phyloP scores from a whole-genome alignment of 2,329 filamentous ascomycete genomes.

The Neurospora sp. region DNA sequence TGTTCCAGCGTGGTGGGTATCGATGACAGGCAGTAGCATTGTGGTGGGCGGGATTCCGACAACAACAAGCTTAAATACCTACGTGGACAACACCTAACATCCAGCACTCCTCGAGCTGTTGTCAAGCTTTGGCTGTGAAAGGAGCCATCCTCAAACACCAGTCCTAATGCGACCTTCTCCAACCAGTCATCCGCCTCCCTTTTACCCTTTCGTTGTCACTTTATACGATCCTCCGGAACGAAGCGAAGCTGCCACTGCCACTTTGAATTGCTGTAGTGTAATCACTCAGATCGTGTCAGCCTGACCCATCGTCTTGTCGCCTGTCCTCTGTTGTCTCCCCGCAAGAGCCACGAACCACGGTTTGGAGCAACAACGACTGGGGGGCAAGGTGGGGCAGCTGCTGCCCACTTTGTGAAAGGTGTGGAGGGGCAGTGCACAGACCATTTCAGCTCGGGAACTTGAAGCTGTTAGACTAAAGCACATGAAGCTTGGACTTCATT shows the following conservation, averaged over 20 bases:
- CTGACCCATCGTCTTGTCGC: neutral
- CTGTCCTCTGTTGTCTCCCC: neutral
- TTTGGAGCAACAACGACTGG: constrained; percentile 11
- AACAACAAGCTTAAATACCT: neutral
- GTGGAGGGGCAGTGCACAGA: constrained; percentile 18
- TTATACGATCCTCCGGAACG: neutral
- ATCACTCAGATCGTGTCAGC: neutral
- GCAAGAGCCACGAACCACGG: constrained; percentile 1
- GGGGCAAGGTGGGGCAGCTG: constrained; percentile 16
- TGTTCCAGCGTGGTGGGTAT: neutral
- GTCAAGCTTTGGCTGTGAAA: neutral
- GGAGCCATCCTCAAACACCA: neutral
- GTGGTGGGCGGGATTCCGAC: neutral
- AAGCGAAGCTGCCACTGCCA: neutral
- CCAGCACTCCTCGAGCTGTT: neutral
- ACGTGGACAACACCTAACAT: neutral
- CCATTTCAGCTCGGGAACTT: constrained; percentile 1
- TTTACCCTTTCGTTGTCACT: neutral
- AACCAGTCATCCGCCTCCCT: neutral
- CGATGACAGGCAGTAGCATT: neutral
- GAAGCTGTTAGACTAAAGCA: neutral
- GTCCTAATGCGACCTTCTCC: neutral
- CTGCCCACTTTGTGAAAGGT: constrained; percentile 4
- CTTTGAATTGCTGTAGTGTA: neutral
- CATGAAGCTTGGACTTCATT: neutral